Base-by-base conservation (phyloP, 2,329 filamentous ascomycete genomes). In the Dactylellina haptotyla region DNA sequence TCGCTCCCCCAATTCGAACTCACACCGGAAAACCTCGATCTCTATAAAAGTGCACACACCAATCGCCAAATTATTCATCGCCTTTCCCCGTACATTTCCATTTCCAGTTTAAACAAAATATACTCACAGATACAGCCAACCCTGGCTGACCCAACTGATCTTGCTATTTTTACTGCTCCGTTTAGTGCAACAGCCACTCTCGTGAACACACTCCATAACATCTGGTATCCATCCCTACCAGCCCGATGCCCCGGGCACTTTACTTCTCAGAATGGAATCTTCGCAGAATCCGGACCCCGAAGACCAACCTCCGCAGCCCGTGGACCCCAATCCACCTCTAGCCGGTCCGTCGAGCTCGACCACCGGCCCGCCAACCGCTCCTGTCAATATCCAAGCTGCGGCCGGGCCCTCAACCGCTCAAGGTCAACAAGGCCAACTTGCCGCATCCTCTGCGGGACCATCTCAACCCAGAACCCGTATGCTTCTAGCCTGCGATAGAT, bases 401-500 rank as follows among this genome's bases (percentile, higher is more conserved):
- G 58, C 45, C 1, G 6, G 30, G 39, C 46, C 46, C 3, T 45
- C 41, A 10, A 34, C 37, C 12, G 26, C 10, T n/a, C 20, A 23
- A 34, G 43, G n/a, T 28, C 45, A 48, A 14, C 16, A 8, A 2
- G 26, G 50, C 25, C 16, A 16, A n/a, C n/a, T 14, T 16, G 9
- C 34, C 26, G 5, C 25, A 9, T 30, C 37, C 16, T 26, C 48
- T 14, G 37, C 61, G 20, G 32, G 18, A 9, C 25, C 14, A 54
- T 14, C 58, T 3, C 48, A 62, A 5, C 54, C 46, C 8, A 64
- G 69, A 16, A 73, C 69, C n/a, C 46, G 69, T 14, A 65, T 73
- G 69, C 69, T 73, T 8, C 46, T 73, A 1, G 69, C 69, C 32
- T 73, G 69, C 23, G 69, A 73, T 37, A 45, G 69, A 23, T 73